Percentiles rank a stretch among this genome's conserved stretches.
Conservation (phyloP, 1,139 yeast genomes). For the Candida smagusa region DNA sequence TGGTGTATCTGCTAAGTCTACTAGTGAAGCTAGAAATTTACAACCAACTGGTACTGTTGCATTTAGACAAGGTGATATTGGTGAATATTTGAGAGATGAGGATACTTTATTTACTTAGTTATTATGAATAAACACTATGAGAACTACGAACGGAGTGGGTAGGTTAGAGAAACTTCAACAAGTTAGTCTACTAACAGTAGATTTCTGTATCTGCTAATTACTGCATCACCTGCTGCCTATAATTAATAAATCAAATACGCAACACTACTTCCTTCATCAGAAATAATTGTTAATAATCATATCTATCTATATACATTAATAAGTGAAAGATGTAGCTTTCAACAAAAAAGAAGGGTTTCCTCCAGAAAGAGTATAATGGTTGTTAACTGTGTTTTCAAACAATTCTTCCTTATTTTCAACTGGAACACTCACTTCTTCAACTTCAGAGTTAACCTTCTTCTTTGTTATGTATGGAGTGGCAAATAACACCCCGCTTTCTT, state of each 20-base stretch:
- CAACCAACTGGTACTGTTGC: conserved; percentile 95
- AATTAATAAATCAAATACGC: too few species aligned
- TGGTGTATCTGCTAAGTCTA: conserved; percentile 91
- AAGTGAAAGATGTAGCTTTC: conserved; percentile 33
- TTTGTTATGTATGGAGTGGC: conserved; percentile 42
- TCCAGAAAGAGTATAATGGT: conserved; percentile 65
- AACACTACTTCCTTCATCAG: too few species aligned
- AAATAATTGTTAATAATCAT: too few species aligned
- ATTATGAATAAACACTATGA: too few species aligned
- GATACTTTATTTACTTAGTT: conserved; percentile 82
- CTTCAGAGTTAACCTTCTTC: conserved; percentile 14
- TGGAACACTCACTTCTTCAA: conserved; percentile 15
- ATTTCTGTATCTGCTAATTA: too few species aligned
- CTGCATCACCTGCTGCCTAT: too few species aligned
- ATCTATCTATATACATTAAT: conserved; percentile 11
- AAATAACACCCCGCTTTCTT: conserved; percentile 52
- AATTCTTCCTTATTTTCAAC: conserved; percentile 21
- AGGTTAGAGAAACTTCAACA: not conserved
- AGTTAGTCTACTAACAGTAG: too few species aligned
- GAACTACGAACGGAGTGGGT: not conserved
- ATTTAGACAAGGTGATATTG: conserved; percentile 96
- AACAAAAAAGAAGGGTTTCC: conserved; percentile 77
- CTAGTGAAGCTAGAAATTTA: conserved; percentile 81
- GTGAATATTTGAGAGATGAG: conserved; percentile 97
- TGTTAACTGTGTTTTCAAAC: conserved; percentile 40